Evolutionary conservation across 1,284 basidiomycete species (phyloP).

Genomic region (Gomphus bonarii): DNA sequence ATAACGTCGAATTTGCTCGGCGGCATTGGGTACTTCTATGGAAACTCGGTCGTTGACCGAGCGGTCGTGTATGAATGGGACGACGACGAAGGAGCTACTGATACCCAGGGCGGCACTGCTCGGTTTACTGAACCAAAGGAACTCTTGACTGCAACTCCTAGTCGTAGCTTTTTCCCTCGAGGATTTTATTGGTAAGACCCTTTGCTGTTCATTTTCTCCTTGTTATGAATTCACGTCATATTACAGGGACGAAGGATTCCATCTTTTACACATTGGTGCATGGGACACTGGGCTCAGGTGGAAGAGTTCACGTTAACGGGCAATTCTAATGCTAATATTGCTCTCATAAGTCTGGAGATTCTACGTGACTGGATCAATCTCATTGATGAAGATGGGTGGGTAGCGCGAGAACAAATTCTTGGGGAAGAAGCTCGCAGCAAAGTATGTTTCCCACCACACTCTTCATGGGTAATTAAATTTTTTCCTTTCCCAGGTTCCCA

Average conservation of each 20-base stretch:
- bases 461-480: neutral
- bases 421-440: conserved; percentile 92
- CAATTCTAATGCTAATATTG: conserved; percentile 1
- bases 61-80: conserved; percentile 86
- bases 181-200: conserved; percentile 83
- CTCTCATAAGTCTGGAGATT: conserved; percentile 61
- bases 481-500: conserved; percentile 55
- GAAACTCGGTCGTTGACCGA: conserved; percentile 79
- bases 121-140: conserved; percentile 62
- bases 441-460: conserved; percentile 26
- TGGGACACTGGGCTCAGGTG: conserved; percentile 90
- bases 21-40: conserved; percentile 91
- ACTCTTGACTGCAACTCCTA: conserved; percentile 88
- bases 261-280: conserved; percentile 79
- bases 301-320: conserved; percentile 6
- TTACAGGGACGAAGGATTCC: conserved; percentile 89
- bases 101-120: conserved; percentile 37
- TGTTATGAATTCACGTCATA: neutral
- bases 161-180: conserved; percentile 90
- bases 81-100: conserved; percentile 54
- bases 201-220: neutral
- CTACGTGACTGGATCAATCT: conserved; percentile 82
- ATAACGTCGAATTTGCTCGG: conserved; percentile 85
- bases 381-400: conserved; percentile 91
- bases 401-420: conserved; percentile 89